A percentile compares a stretch with the other conserved stretches of the same genome.
Evolutionary conservation across 2,329 filamentous ascomycete genomes (phyloP).

Genomic region (Penicillium sp.): DNA sequence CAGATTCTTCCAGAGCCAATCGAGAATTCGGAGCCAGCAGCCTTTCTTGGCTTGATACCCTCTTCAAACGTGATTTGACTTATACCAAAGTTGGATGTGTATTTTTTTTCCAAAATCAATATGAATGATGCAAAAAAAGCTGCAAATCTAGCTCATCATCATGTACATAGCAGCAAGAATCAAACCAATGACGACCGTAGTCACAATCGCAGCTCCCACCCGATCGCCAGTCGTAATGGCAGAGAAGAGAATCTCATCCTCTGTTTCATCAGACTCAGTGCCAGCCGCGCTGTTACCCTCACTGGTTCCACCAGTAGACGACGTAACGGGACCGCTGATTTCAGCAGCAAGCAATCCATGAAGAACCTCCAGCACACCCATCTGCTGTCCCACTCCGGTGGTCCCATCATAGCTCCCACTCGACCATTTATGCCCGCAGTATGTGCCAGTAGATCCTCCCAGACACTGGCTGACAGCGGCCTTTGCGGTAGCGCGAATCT

Average conservation of each 20-base stretch:
- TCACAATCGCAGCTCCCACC: constrained; percentile 48
- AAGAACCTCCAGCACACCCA: constrained; percentile 41
- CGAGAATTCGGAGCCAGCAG: too few species aligned
- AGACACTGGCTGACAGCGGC: constrained; percentile 58
- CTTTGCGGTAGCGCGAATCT: constrained; percentile 55
- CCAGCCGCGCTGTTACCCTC: constrained; percentile 36
- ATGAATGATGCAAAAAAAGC: not conserved
- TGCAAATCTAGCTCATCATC: constrained; percentile 11
- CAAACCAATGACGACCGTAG: constrained; percentile 32
- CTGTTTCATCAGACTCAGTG: constrained; percentile 13
- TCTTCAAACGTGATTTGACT: too few species aligned
- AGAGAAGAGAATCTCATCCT: constrained; percentile 16
- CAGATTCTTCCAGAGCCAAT: too few species aligned
- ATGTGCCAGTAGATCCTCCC: constrained; percentile 45
- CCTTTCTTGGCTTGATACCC: too few species aligned
- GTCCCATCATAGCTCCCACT: constrained; percentile 39
- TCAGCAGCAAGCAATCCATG: constrained; percentile 35
- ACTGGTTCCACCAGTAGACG: constrained; percentile 35
- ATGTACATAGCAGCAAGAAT: constrained; percentile 11
- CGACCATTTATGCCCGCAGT: constrained; percentile 48
- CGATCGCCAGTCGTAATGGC: constrained; percentile 39
- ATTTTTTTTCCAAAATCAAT: not conserved
- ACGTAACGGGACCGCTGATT: constrained; percentile 34
- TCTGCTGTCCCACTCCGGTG: constrained; percentile 44
- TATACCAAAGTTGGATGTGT: not conserved